These are phyloP conservation scores for Botrytis sinoallii DNA, from an alignment of 2,329 filamentous ascomycete genomes.

Conservation along the genomic window DNA sequence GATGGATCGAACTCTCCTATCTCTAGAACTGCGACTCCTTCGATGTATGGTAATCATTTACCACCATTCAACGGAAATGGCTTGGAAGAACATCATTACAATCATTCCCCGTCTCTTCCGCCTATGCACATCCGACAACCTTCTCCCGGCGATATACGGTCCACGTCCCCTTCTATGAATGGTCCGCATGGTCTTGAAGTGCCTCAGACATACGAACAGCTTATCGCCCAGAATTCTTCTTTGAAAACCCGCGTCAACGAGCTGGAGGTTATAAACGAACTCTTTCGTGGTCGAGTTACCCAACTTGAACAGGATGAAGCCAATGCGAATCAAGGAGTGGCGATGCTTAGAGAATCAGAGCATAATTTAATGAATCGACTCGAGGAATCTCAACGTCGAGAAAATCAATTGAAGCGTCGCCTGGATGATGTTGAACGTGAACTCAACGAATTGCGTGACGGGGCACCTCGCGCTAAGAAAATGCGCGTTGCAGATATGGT, in stretches of 20 bases:
- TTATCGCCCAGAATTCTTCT: conserved; percentile 75
- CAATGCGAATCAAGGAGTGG: conserved; percentile 59
- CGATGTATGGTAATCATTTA: conserved; percentile 70
- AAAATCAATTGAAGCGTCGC: conserved; percentile 77
- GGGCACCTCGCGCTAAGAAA: conserved; percentile 51
- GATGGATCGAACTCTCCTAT: conserved; percentile 76
- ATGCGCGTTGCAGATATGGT: conserved; percentile 52
- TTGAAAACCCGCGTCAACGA: conserved; percentile 96
- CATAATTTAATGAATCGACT: conserved; percentile 58
- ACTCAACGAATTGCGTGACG: conserved; percentile 42
- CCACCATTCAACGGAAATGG: conserved; percentile 72
- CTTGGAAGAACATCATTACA: conserved; percentile 64
- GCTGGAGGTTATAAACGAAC: conserved; percentile 88
- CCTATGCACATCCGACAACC: conserved; percentile 52
- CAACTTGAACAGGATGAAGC: conserved; percentile 75
- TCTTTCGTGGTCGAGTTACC: conserved; percentile 71
- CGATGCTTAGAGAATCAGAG: conserved; percentile 55
- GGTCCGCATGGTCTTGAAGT: conserved; percentile 62
- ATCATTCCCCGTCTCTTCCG: conserved; percentile 51
- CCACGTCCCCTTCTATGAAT: conserved; percentile 48
- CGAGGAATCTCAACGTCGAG: conserved; percentile 73
- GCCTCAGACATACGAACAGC: conserved; percentile 74
- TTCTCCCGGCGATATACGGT: conserved; percentile 51
- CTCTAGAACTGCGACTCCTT: conserved; percentile 75
- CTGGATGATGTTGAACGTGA: conserved; percentile 72